Conservation (phyloP, 2,329 filamentous ascomycete genomes). For the Penicillium sp. region DNA sequence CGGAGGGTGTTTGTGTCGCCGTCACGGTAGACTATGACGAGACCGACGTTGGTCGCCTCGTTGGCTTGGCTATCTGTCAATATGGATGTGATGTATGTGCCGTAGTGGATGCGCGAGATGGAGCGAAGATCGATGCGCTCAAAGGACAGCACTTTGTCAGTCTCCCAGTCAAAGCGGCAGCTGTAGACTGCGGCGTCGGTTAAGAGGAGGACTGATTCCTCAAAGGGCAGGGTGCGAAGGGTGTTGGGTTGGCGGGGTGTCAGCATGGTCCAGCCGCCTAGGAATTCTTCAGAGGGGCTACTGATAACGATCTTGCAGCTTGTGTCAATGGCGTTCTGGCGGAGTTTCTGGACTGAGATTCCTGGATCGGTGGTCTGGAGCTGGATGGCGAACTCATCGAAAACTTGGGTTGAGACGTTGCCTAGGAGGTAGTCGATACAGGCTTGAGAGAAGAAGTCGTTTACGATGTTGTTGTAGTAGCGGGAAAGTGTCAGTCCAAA, state of each 20-base stretch:
- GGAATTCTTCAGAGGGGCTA: conserved; percentile 77
- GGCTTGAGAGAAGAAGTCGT: conserved; percentile 94
- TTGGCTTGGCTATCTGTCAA: conserved; percentile 75
- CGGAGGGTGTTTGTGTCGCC: conserved; percentile 69
- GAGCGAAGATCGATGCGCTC: conserved; percentile 78
- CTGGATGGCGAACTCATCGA: conserved; percentile 89
- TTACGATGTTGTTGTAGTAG: conserved; percentile 84
- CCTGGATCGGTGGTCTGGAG: conserved; percentile 93
- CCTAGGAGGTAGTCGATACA: conserved; percentile 93
- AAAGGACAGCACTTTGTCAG: conserved; percentile 91
- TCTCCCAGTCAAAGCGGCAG: conserved; percentile 90
- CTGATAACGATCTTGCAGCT: conserved; percentile 83
- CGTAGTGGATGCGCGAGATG: conserved; percentile 69
- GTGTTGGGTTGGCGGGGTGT: conserved; percentile 71
- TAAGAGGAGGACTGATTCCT: conserved; percentile 82
- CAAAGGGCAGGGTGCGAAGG: conserved; percentile 69
- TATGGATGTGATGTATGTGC: conserved; percentile 87
- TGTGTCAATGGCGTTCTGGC: conserved; percentile 85
- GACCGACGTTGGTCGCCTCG: conserved; percentile 75
- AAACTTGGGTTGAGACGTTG: conserved; percentile 78
- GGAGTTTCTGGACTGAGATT: conserved; percentile 77
- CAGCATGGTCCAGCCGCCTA: conserved; percentile 85
- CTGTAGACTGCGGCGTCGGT: conserved; percentile 83
- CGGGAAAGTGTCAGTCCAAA: conserved; percentile 78
- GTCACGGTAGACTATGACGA: conserved; percentile 74